A percentile compares a stretch with the other conserved stretches of the same genome.
These are phyloP conservation scores for Populus alba DNA, from an alignment of 345 rosid genomes.

Conservation along the genomic window DNA sequence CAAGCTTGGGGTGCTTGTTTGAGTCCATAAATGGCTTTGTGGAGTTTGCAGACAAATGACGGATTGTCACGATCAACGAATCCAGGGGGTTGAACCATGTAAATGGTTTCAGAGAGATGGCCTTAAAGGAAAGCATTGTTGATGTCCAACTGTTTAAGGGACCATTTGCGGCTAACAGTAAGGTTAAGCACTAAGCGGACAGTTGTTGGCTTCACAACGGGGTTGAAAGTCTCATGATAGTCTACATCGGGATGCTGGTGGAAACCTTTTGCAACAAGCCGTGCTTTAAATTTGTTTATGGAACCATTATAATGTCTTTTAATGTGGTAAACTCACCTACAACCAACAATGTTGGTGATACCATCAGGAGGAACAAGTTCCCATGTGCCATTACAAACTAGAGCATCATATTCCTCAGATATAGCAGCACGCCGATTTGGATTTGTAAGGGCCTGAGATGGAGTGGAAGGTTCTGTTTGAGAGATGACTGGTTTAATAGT, in stretches of 20 bases:
- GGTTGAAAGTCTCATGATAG: not conserved
- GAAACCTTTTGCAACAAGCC: not conserved
- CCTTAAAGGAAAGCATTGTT: not conserved
- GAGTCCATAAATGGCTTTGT: not conserved
- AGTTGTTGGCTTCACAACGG: not conserved
- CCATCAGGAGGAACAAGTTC: not conserved
- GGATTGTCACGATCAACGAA: not conserved
- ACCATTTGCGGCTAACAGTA: not conserved
- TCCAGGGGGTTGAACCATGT: not conserved
- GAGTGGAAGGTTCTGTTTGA: too few relatives aligned
- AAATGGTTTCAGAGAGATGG: rapidly evolving
- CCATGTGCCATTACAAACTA: not conserved
- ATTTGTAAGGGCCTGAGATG: rapidly evolving
- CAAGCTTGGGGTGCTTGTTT: not conserved
- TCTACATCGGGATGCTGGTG: not conserved
- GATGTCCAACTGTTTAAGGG: not conserved
- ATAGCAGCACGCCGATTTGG: not conserved
- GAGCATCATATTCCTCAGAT: not conserved
- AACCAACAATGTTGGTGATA: not conserved
- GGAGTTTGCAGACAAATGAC: not conserved
- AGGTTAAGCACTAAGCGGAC: not conserved
- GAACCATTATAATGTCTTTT: not conserved
- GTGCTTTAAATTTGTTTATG: not conserved
- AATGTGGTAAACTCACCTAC: not conserved
- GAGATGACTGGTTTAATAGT: too few relatives aligned